phyloP scores from a whole-genome alignment of 2,329 filamentous ascomycete genomes.

The Hypoxylon sp. region DNA sequence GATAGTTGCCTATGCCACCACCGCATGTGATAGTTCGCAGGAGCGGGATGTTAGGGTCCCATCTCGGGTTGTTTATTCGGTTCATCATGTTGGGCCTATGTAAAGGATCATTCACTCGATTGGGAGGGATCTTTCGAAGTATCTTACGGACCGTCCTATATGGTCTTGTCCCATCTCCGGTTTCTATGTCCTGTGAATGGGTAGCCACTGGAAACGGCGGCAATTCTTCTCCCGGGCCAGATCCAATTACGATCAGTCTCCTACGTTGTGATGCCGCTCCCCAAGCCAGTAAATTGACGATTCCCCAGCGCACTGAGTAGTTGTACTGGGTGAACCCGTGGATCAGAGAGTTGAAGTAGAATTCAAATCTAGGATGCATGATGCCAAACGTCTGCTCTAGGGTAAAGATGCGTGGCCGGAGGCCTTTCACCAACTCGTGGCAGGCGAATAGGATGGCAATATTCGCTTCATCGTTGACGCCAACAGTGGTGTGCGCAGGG shows the following conservation, averaged over 20 bases:
- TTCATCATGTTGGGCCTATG: constrained; percentile 50
- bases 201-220: constrained; percentile 72
- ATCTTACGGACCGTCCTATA: constrained; percentile 57
- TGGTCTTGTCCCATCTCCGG: constrained; percentile 46
- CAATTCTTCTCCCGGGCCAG: constrained; percentile 73
- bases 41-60: constrained; percentile 58
- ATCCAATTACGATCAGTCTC: constrained; percentile 65
- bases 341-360: constrained; percentile 68
- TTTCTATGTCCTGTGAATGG: constrained; percentile 53
- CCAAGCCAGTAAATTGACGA: constrained; percentile 63
- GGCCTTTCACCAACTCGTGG: constrained; percentile 62
- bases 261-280: constrained; percentile 59
- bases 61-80: constrained; percentile 48
- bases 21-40: constrained; percentile 70
- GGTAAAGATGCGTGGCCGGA: constrained; percentile 74
- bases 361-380: constrained; percentile 58
- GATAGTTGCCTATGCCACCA: constrained; percentile 66
- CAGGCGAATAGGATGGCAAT: constrained; percentile 66
- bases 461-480: constrained; percentile 72
- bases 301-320: constrained; percentile 76
- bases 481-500: constrained; percentile 69
- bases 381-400: constrained; percentile 83
- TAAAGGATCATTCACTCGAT: constrained; percentile 45
- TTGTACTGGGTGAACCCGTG: constrained; percentile 69
- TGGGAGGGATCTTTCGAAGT: constrained; percentile 48